Conservation (phyloP, 208 protist species). For the Leishmania tropica region DNA sequence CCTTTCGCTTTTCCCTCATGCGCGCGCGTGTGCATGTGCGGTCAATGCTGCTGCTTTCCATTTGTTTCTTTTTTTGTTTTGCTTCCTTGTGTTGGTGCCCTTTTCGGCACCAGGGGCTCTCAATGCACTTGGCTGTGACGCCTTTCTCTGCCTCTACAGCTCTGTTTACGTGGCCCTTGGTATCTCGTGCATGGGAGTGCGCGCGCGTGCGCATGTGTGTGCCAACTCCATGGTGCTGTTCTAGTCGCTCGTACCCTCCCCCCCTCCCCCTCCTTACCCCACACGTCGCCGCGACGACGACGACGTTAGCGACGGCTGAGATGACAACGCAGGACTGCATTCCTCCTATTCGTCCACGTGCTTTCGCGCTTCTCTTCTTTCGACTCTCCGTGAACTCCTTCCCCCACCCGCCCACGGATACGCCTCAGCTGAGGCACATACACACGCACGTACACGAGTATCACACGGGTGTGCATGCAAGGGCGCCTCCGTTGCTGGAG, state of each 20-base stretch:
- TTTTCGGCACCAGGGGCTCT: too few relatives aligned
- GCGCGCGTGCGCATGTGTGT: background rate
- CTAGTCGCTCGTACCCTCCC: background rate
- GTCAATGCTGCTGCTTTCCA: background rate
- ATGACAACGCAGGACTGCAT: background rate
- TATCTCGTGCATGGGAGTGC: too few relatives aligned
- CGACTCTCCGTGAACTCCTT: background rate
- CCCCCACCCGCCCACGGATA: background rate
- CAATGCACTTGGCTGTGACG: too few relatives aligned
- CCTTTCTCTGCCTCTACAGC: too few relatives aligned
- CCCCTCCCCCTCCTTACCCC: background rate
- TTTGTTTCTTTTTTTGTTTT: too few relatives aligned
- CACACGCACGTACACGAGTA: background rate
- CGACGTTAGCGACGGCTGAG: background rate
- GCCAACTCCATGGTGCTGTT: background rate
- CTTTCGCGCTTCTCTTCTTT: background rate
- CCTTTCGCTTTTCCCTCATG: background rate
- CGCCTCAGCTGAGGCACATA: background rate
- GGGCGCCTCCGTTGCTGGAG: background rate
- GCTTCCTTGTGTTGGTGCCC: too few relatives aligned
- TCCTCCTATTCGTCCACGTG: background rate
- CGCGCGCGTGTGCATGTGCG: background rate
- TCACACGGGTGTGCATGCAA: background rate
- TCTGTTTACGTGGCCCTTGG: too few relatives aligned
- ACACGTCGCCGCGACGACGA: background rate